Base-by-base conservation (phyloP, 2,329 filamentous ascomycete genomes). In the Monosporascus sp. region DNA sequence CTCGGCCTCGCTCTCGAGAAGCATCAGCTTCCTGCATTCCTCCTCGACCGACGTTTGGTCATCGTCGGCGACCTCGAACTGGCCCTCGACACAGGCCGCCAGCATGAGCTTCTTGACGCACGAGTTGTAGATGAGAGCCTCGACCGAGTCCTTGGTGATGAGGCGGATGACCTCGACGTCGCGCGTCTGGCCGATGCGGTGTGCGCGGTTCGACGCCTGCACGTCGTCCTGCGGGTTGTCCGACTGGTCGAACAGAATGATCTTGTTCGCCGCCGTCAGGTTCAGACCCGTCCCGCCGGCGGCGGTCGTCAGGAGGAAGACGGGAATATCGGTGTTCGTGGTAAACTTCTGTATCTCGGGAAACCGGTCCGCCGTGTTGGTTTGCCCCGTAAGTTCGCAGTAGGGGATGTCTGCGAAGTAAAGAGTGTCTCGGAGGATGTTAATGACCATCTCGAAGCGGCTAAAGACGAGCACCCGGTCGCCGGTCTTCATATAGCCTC, bases 161-260 rank as follows among this genome's bases (percentile, higher is more conserved):
- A 99, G 79, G 31, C 91, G 80, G 41, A 96, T 85, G 41, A 99
- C 88, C 68, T 99, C 93, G 1, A 99, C 94, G 37, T 93, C 88
- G 17, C 89, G 79, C 31, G 83, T 92, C 75, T 99, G 94, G 0
- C 94, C 94, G 8, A 99, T 89, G 15, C 94, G 87, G 72, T 99
- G 94, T 0, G 94, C 94, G 18, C 94, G 86, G 69, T 99, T 97
- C 76, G 97, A 94, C 0, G 94, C 94, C 70, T 99, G 94, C n/a
- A 96, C 86, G 67, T 99, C 94, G 62, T 97, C 93, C 68, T 99
- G 94, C 0, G 94, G 94, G 63, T 99, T 99, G 74, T 97, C 96
- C n/a, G 87, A 90, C 58, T 89, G 88, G 71, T 99, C 94, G 68
- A 97, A 97, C 65, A 99, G 94, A 71, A 99, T 84, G 62, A 99